phyloP scores from a whole-genome alignment of 1,284 basidiomycete species.

The Flammula alnicola region DNA sequence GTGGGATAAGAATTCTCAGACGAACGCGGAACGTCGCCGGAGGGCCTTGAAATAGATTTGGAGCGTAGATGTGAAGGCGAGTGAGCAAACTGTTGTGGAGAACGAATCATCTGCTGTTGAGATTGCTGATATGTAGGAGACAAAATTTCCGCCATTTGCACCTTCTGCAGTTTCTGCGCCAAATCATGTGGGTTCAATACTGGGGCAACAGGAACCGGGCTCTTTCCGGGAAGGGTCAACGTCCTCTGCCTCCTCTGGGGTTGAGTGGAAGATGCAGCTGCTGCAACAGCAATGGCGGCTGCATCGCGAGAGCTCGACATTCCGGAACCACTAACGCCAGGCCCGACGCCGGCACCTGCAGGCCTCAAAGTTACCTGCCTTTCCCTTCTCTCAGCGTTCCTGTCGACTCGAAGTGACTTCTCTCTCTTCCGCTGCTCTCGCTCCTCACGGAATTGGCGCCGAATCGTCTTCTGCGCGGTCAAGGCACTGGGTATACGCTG shows the following conservation, averaged over 20 bases:
- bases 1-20: conserved; percentile 14
- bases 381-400: conserved; percentile 26
- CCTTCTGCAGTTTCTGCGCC: conserved; percentile 56
- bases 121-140: conserved; percentile 14
- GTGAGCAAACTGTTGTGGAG: conserved; percentile 14
- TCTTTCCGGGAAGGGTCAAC: conserved; percentile 47
- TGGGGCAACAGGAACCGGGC: conserved; percentile 36
- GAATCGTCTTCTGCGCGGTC: conserved; percentile 76
- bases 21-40: conserved; percentile 18
- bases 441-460: conserved; percentile 70
- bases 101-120: no score
- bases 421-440: conserved; percentile 60
- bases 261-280: conserved; percentile 8
- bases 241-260: conserved; percentile 44
- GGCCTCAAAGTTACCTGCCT: conserved; percentile 40
- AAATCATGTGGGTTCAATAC: conserved; percentile 64
- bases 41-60: conserved; percentile 22
- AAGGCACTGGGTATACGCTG: conserved; percentile 78
- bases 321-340: conserved; percentile 18
- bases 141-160: conserved; percentile 42
- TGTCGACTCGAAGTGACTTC: conserved; percentile 36
- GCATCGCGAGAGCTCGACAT: conserved; percentile 44
- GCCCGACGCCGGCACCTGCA: conserved; percentile 31
- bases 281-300: conserved; percentile 38
- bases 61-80: conserved; percentile 11